phyloP scores from a whole-genome alignment of 306 rosid species.

The Amphicarpaea edgeworthii region DNA sequence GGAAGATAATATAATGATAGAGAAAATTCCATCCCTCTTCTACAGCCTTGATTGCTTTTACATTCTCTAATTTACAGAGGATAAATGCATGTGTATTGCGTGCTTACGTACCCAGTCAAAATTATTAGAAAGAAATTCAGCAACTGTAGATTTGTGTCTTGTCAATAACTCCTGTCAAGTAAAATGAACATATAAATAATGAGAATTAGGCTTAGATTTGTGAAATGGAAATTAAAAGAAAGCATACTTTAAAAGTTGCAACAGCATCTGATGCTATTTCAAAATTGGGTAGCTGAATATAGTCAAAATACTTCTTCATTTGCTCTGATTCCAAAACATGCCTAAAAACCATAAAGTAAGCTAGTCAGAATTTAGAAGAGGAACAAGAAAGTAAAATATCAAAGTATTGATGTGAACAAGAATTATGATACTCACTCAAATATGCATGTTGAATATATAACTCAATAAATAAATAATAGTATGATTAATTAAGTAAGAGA shows the following conservation, averaged over 20 bases:
- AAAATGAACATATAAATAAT: background rate
- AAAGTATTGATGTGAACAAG: no score
- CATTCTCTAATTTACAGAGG: background rate
- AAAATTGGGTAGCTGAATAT: constrained; percentile 78
- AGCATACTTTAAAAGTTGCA: constrained; percentile 77
- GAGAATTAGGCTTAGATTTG: background rate
- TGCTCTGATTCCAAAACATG: constrained; percentile 82
- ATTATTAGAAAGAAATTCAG: constrained; percentile 74
- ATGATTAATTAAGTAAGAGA: background rate
- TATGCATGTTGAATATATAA: background rate
- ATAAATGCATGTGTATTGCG: background rate
- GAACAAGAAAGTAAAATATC: background rate
- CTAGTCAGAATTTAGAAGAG: constrained; percentile 18
- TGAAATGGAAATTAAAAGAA: background rate
- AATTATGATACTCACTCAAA: background rate
- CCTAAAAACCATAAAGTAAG: constrained; percentile 49
- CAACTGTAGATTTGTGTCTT: constrained; percentile 89
- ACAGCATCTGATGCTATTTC: constrained; percentile 90
- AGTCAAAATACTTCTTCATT: constrained; percentile 76
- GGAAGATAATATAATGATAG: background rate
- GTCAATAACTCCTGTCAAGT: constrained; percentile 79
- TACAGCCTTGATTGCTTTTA: background rate
- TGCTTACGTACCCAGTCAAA: constrained; percentile 74
- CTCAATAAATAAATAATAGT: no score
- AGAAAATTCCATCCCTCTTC: background rate